A percentile compares a stretch with the other conserved stretches of the same genome.
These are phyloP conservation scores for Adansonia digitata DNA, from an alignment of 345 rosid species.

Conservation along the genomic window DNA sequence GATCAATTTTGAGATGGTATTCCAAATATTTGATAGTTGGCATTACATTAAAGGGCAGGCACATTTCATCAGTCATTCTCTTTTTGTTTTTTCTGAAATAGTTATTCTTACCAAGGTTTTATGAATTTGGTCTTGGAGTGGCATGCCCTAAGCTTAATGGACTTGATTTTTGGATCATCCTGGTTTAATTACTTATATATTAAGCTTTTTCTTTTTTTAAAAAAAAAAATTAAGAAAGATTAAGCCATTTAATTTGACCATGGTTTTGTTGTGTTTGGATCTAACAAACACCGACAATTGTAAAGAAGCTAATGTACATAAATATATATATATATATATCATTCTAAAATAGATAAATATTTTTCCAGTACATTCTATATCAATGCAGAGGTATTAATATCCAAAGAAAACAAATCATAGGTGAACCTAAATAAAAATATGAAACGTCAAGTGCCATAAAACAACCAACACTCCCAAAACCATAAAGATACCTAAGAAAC, in stretches of 20 bases:
- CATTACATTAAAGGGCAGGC: not conserved
- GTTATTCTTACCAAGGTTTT: too few relatives aligned
- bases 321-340: not conserved
- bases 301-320: not conserved
- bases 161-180: too few relatives aligned
- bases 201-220: too few relatives aligned
- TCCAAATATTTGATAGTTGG: not conserved
- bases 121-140: too few relatives aligned
- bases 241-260: not conserved
- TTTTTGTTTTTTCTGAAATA: not conserved
- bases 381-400: not conserved
- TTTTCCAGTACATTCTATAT: constrained; percentile 1
- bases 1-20: constrained; percentile 11
- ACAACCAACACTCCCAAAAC: not conserved
- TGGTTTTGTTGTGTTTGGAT: not conserved
- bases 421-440: not conserved
- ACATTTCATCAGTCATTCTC: too few relatives aligned
- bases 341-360: not conserved
- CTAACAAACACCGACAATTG: not conserved
- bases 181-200: too few relatives aligned
- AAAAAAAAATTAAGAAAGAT: too few relatives aligned
- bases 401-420: not conserved
- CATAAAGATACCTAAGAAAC: not conserved
- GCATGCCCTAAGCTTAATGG: too few relatives aligned
- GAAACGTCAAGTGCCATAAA: not conserved